Conservation (phyloP, 139 green algal species). For the Tetraselmis chui region DNA sequence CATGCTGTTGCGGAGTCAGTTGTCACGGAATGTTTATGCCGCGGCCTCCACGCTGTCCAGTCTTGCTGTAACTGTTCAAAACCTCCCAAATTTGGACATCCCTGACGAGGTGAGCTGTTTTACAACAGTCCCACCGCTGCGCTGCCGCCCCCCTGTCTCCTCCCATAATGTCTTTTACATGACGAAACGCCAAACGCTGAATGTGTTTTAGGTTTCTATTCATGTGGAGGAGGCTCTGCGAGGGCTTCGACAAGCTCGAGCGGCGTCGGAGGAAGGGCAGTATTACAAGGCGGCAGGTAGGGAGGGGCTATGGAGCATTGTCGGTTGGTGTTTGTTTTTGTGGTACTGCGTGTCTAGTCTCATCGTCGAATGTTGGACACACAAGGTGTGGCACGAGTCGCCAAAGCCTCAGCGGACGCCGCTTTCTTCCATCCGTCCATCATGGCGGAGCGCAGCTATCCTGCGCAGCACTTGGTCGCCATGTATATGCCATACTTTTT, state of each 20-base stretch:
- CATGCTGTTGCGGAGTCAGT: slow-evolving; percentile 14
- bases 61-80: slow-evolving; percentile 24
- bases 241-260: background rate
- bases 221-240: background rate
- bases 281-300: background rate
- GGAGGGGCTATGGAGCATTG: no score
- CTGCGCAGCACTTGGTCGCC: slow-evolving; percentile 45
- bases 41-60: slow-evolving; percentile 23
- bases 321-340: no score
- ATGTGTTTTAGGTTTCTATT: background rate
- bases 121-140: no score
- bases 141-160: no score
- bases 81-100: slow-evolving; percentile 48
- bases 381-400: no score
- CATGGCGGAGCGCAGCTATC: slow-evolving; percentile 46
- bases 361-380: no score
- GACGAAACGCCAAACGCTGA: background rate
- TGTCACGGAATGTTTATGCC: slow-evolving; percentile 10
- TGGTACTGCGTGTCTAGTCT: no score
- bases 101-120: slow-evolving; percentile 38
- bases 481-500: slow-evolving; percentile 49
- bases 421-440: slow-evolving; percentile 50
- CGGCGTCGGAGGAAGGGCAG: background rate
- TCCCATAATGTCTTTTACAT: background rate
- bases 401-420: slow-evolving; percentile 23